Evolutionary conservation across 345 rosid species (phyloP).

Genomic region (Pistacia integerrima): DNA sequence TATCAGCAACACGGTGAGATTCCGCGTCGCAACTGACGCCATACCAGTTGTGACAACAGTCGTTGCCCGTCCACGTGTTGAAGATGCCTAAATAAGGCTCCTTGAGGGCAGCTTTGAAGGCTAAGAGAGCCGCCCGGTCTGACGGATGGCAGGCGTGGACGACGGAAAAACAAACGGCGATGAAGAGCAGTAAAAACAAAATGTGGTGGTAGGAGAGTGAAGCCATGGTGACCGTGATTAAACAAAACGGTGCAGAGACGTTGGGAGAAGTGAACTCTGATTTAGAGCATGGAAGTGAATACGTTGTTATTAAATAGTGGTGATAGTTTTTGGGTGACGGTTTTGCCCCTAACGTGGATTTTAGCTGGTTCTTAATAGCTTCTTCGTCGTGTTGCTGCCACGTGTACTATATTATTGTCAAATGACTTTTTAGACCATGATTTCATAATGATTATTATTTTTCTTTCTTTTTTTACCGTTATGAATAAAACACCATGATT

Average conservation of each 20-base stretch:
- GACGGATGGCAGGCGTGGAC: constrained; percentile 70
- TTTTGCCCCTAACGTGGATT: constrained; percentile 34
- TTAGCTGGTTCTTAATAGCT: not conserved
- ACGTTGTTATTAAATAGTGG: constrained; percentile 17
- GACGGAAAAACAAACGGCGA: constrained; percentile 35
- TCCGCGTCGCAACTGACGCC: constrained; percentile 80
- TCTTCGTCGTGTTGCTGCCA: not conserved
- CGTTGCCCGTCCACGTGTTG: constrained; percentile 75
- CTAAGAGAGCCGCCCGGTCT: constrained; percentile 68
- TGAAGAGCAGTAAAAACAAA: constrained; percentile 20
- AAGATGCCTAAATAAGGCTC: constrained; percentile 76
- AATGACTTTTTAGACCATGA: not conserved
- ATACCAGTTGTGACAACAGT: constrained; percentile 92
- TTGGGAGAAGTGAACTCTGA: not conserved
- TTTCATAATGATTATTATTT: not conserved
- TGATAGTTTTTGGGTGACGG: constrained; percentile 24
- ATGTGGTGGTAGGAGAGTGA: not conserved
- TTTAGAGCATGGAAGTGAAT: not conserved
- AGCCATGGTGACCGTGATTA: constrained; percentile 4
- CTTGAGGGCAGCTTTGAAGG: constrained; percentile 64
- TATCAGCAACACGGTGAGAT: constrained; percentile 72
- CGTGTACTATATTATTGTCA: not conserved
- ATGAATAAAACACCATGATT: too few species aligned
- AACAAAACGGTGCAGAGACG: not conserved
- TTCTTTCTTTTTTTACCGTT: too few species aligned